phyloP scores from a whole-genome alignment of 1,284 basidiomycete species.

The Microbotryum saponariae region DNA sequence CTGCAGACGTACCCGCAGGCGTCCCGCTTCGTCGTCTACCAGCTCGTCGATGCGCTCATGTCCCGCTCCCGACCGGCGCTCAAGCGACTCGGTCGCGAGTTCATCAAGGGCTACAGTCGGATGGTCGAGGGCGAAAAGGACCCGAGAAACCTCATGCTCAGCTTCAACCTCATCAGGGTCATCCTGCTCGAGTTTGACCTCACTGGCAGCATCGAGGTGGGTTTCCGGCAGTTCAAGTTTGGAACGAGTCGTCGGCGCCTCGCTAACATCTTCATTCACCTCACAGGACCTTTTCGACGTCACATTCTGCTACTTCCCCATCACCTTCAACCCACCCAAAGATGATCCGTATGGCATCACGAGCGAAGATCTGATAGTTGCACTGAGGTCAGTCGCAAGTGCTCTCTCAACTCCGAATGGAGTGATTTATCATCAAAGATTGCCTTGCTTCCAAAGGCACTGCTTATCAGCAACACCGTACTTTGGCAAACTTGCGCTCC shows the following conservation, averaged over 20 bases:
- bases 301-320: slow-evolving; percentile 97
- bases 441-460: slow-evolving; percentile 25
- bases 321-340: slow-evolving; percentile 89
- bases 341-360: slow-evolving; percentile 92
- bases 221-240: slow-evolving; percentile 27
- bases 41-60: slow-evolving; percentile 71
- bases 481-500: slow-evolving; percentile 77
- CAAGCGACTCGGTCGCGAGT: slow-evolving; percentile 59
- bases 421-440: neutral
- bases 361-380: slow-evolving; percentile 70
- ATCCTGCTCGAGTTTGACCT: slow-evolving; percentile 84
- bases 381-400: slow-evolving; percentile 53
- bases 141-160: slow-evolving; percentile 83
- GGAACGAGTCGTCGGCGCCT: neutral
- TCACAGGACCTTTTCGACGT: slow-evolving; percentile 84
- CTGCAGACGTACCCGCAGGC: slow-evolving; percentile 77
- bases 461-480: slow-evolving; percentile 71
- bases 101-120: slow-evolving; percentile 67
- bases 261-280: too few relatives aligned
- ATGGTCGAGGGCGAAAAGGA: slow-evolving; percentile 95
- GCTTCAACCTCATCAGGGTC: slow-evolving; percentile 78
- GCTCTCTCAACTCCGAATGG: neutral
- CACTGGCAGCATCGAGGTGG: slow-evolving; percentile 62
- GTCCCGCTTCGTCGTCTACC: slow-evolving; percentile 71
- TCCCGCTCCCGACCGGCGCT: slow-evolving; percentile 53